Percentiles rank a stretch among this genome's conserved stretches.
These are phyloP conservation scores for Fusarium incarnatum DNA, from an alignment of 2,329 filamentous ascomycete genomes.

Conservation along the genomic window DNA sequence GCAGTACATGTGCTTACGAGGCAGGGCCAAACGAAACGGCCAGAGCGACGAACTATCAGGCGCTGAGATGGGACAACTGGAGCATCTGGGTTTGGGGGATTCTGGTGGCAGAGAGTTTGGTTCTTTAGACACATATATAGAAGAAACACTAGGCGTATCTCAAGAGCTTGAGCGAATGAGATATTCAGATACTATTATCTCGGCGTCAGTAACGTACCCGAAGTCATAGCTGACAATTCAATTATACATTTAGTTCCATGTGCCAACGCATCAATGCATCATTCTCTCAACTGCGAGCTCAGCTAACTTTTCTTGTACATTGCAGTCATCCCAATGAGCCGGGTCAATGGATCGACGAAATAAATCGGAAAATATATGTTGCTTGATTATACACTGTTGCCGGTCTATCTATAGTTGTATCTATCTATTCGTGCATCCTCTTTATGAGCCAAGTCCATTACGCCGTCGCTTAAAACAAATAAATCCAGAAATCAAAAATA, in stretches of 20 bases:
- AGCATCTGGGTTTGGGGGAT: conserved; percentile 28
- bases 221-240: not conserved
- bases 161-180: not conserved
- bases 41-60: conserved; percentile 36
- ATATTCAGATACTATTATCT: not conserved
- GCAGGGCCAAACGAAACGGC: conserved; percentile 18
- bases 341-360: not conserved
- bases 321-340: not conserved
- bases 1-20: conserved; percentile 16
- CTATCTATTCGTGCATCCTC: conserved; percentile 19
- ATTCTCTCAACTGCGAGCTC: not conserved
- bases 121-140: conserved; percentile 39
- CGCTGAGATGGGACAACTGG: conserved; percentile 39
- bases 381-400: conserved; percentile 7
- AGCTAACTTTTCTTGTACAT: not conserved
- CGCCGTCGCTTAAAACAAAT: conserved; percentile 31
- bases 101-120: conserved; percentile 34
- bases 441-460: conserved; percentile 10
- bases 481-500: conserved; percentile 6
- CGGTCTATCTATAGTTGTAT: conserved; percentile 23
- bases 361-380: not conserved
- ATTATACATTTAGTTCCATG: not conserved
- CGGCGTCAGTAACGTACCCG: not conserved
- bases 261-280: not conserved
- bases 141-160: conserved; percentile 19